Percentiles rank a stretch among this genome's conserved stretches.
These are phyloP conservation scores for Solanum hybrid DNA, from an alignment of 305 asterid species.

Conservation along the genomic window DNA sequence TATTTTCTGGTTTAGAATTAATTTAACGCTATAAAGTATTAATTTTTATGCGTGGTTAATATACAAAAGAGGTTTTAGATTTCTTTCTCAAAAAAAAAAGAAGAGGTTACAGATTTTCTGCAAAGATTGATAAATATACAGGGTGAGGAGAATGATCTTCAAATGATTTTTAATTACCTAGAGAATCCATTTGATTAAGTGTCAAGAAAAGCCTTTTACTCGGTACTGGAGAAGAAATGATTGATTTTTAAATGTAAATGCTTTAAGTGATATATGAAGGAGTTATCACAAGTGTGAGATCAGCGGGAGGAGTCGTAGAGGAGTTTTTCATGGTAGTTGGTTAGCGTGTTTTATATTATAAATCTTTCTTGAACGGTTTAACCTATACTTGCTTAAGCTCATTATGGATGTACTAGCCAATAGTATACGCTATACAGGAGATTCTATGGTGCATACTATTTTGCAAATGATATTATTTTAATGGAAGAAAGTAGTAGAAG, in stretches of 20 bases:
- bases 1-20: neutral
- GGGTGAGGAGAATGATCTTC: neutral
- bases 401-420: neutral
- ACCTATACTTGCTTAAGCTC: neutral
- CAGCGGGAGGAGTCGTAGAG: neutral
- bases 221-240: neutral
- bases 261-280: neutral
- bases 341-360: neutral
- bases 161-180: neutral
- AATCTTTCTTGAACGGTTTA: neutral
- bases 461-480: neutral
- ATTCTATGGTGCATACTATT: neutral
- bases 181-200: neutral
- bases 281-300: neutral
- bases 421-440: neutral
- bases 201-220: neutral
- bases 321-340: neutral
- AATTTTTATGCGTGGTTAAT: neutral
- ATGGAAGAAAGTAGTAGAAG: neutral
- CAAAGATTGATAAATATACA: neutral
- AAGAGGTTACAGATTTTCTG: neutral
- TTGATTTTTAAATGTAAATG: neutral
- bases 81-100: neutral
- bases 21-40: neutral
- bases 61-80: neutral